Percentiles rank a stretch among this genome's conserved stretches.
Evolutionary conservation across 2,329 filamentous ascomycete genomes (phyloP).

Genomic region (Dactylonectria estremocensis): DNA sequence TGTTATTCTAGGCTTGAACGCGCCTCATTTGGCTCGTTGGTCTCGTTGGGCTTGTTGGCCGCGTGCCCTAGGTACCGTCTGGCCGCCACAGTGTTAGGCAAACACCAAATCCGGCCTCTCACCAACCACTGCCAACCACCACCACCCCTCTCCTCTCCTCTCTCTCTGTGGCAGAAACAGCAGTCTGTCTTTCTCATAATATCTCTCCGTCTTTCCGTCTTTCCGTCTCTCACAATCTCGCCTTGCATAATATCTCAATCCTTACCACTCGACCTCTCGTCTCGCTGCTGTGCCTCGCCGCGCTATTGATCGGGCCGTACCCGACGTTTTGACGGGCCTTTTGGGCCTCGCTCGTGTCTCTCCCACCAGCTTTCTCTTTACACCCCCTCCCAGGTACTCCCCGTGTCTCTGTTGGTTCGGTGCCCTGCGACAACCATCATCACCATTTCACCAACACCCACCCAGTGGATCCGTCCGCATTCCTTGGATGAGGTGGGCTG

Average conservation of each 20-base stretch:
- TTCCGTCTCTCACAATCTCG: neutral
- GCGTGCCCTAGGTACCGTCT: conserved; percentile 34
- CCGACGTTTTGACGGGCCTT: conserved; percentile 10
- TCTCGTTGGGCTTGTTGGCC: conserved; percentile 17
- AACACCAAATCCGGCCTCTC: conserved; percentile 44
- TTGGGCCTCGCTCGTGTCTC: conserved; percentile 27
- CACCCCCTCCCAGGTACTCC: conserved; percentile 27
- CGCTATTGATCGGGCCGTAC: conserved; percentile 10
- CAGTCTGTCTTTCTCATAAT: conserved; percentile 16
- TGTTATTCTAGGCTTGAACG: conserved; percentile 17
- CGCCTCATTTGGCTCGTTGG: conserved; percentile 24
- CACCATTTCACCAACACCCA: conserved; percentile 36
- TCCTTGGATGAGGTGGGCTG: conserved; percentile 45
- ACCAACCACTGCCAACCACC: conserved; percentile 21
- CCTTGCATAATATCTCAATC: neutral
- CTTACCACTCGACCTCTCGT: conserved; percentile 2
- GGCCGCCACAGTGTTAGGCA: conserved; percentile 37
- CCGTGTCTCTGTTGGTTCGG: conserved; percentile 33
- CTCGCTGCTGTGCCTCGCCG: conserved; percentile 1
- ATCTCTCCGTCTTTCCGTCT: conserved; percentile 1
- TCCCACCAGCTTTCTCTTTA: conserved; percentile 14
- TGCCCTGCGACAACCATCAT: conserved; percentile 32
- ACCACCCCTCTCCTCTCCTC: conserved; percentile 18
- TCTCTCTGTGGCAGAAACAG: too few species aligned
- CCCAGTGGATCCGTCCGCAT: conserved; percentile 47